Base-by-base conservation (phyloP, 441 rosid species). In the Populus hybrid region DNA sequence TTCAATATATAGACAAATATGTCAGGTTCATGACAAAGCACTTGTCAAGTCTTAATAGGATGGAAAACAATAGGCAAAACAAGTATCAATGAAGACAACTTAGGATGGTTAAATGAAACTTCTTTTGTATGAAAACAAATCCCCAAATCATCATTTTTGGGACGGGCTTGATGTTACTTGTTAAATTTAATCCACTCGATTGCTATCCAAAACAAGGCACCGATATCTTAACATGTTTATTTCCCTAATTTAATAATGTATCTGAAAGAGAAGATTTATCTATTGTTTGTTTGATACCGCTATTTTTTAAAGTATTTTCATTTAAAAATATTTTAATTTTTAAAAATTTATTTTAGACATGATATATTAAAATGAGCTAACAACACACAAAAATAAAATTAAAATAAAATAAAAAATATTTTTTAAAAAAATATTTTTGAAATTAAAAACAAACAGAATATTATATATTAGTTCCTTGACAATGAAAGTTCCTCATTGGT, bases 101-200 rank as follows among this genome's bases (percentile, higher is more conserved):
- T 8, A 1, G 65, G 65, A 61, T 5, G 24, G 65, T 61, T 59
- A 9, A 21, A 21, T 9, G 66, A 23, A 61, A 21, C 28, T 61
- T 21, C 66, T 61, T 21, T 19, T 57, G 7, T 57, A 19, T 6
- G 12, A 23, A 61, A 21, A 61, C 24, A 21, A 61, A 61, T 61
- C 28, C 66, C 66, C 8, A 9, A n/a, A 61, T 61, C 28, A 21
- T n/a, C 26, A 61, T 21, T 71, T 28, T 24, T 16, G 74, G 18
- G 72, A 67, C 16, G 21, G 72, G 30, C n/a, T 63, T 63, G 73
- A 64, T 72, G 79, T 75, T 79, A 81, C 77, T 16, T 32, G 6
- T 35, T n/a, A 3, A 64, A 68, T 83, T 57, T 59, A 75, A 66
- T 63, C 75, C 71, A 72, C 53, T 59, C 77, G 34, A 11, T 57